Conservation (phyloP, 2,329 filamentous ascomycete genomes). For the Colletotrichum destructivum region DNA sequence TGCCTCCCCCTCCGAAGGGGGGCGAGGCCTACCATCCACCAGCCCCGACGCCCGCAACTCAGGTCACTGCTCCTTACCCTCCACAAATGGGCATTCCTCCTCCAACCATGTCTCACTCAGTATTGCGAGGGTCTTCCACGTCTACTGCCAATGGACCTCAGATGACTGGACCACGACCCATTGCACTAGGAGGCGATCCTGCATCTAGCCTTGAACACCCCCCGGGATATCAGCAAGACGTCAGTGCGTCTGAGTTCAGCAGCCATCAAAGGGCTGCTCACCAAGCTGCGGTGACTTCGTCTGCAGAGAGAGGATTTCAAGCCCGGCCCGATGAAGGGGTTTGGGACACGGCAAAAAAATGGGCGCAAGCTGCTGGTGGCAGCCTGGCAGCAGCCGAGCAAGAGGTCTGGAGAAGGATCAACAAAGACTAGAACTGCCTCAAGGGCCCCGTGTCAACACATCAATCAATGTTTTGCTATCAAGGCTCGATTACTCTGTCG, state of each 20-base stretch:
- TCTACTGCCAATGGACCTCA: constrained; percentile 51
- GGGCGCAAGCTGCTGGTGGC: constrained; percentile 70
- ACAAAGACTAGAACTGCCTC: constrained; percentile 63
- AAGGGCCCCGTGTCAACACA: constrained; percentile 2
- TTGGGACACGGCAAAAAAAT: constrained; percentile 71
- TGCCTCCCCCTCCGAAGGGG: constrained; percentile 68
- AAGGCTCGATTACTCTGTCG: neutral
- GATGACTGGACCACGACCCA: constrained; percentile 47
- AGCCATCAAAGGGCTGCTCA: constrained; percentile 62
- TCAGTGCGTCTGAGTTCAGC: constrained; percentile 66
- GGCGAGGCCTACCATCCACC: constrained; percentile 60
- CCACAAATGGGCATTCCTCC: constrained; percentile 68
- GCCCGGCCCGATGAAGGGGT: constrained; percentile 59
- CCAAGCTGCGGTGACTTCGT: constrained; percentile 51
- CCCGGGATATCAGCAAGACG: constrained; percentile 71
- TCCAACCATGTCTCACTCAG: constrained; percentile 57
- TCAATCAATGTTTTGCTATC: constrained; percentile 6
- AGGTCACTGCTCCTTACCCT: constrained; percentile 55
- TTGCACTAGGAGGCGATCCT: constrained; percentile 46
- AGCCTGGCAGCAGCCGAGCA: constrained; percentile 71
- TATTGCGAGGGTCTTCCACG: constrained; percentile 63
- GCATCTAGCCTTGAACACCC: constrained; percentile 59
- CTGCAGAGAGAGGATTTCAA: constrained; percentile 48
- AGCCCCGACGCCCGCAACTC: constrained; percentile 52
- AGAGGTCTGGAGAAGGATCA: constrained; percentile 76